phyloP scores from a whole-genome alignment of 441 rosid genomes.

The Geranium incanum region DNA sequence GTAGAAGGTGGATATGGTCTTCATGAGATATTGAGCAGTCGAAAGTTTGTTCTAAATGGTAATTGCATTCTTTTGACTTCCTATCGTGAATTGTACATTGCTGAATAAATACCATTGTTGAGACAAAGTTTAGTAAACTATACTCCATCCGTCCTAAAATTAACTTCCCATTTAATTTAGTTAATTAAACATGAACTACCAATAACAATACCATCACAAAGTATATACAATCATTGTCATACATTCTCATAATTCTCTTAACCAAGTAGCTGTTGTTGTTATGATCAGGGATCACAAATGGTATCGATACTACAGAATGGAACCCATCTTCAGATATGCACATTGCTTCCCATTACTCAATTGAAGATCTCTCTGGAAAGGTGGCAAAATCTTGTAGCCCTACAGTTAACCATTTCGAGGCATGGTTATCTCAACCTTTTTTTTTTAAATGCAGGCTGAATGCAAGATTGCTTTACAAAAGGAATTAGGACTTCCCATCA shows the following conservation, averaged over 20 bases:
- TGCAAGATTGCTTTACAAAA: slow-evolving; percentile 85
- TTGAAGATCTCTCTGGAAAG: slow-evolving; percentile 73
- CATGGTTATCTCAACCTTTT: slow-evolving; percentile 17
- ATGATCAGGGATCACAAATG: slow-evolving; percentile 73
- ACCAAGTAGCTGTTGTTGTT: background rate
- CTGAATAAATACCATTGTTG: background rate
- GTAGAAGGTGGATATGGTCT: slow-evolving; percentile 92
- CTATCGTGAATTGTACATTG: background rate
- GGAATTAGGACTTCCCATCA: slow-evolving; percentile 74
- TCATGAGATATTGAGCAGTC: slow-evolving; percentile 59
- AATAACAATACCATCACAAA: too few species aligned
- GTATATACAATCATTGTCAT: background rate
- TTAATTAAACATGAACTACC: background rate
- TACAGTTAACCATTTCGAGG: background rate
- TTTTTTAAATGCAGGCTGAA: slow-evolving; percentile 41
- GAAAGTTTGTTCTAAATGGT: slow-evolving; percentile 76
- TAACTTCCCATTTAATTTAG: background rate
- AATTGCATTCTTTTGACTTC: slow-evolving; percentile 15
- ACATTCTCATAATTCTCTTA: background rate
- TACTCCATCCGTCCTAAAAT: too few species aligned
- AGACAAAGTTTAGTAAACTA: background rate
- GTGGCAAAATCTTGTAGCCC: slow-evolving; percentile 24
- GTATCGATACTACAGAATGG: slow-evolving; percentile 79
- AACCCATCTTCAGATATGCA: slow-evolving; percentile 67
- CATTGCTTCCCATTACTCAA: slow-evolving; percentile 53